Evolutionary conservation across 495 filamentous ascomycete species (phyloP).

Genomic region (Lophiotrema nucula): DNA sequence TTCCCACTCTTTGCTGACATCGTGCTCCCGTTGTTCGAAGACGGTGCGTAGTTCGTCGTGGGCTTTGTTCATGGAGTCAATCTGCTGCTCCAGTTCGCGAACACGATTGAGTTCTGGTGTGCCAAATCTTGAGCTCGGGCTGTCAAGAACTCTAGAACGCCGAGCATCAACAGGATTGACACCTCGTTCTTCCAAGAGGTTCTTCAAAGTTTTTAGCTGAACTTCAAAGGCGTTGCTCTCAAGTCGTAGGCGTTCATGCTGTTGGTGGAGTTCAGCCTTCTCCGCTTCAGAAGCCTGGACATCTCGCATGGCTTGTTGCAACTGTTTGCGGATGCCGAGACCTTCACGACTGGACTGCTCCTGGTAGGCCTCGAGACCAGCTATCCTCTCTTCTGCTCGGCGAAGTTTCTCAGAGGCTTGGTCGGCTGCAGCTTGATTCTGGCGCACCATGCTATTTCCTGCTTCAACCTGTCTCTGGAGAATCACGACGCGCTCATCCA

Average conservation of each 20-base stretch:
- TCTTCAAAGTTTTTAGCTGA: constrained; percentile 89
- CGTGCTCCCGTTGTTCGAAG: constrained; percentile 75
- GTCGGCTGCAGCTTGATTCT: constrained; percentile 90
- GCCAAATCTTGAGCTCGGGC: constrained; percentile 66
- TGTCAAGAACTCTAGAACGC: constrained; percentile 59
- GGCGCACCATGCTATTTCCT: constrained; percentile 75
- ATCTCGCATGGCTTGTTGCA: constrained; percentile 79
- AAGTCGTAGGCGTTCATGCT: constrained; percentile 76
- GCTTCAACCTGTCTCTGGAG: constrained; percentile 77
- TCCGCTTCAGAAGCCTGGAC: constrained; percentile 70
- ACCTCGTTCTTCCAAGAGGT: constrained; percentile 84
- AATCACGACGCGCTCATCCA: constrained; percentile 71
- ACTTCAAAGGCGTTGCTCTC: constrained; percentile 85
- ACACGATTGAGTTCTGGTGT: constrained; percentile 80
- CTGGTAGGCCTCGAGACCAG: constrained; percentile 92
- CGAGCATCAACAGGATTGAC: constrained; percentile 59
- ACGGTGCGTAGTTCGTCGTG: constrained; percentile 78
- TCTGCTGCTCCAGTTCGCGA: constrained; percentile 85
- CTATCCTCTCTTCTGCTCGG: constrained; percentile 91
- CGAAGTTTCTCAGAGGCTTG: constrained; percentile 82
- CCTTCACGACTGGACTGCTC: constrained; percentile 93
- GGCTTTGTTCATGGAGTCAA: constrained; percentile 70
- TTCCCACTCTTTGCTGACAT: constrained; percentile 78
- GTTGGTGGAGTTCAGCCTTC: constrained; percentile 74
- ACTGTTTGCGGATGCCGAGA: constrained; percentile 79